A percentile compares a stretch with the other conserved stretches of the same genome.
Evolutionary conservation across 495 filamentous ascomycete genomes (phyloP).

Genomic region (Podospora anserina): DNA sequence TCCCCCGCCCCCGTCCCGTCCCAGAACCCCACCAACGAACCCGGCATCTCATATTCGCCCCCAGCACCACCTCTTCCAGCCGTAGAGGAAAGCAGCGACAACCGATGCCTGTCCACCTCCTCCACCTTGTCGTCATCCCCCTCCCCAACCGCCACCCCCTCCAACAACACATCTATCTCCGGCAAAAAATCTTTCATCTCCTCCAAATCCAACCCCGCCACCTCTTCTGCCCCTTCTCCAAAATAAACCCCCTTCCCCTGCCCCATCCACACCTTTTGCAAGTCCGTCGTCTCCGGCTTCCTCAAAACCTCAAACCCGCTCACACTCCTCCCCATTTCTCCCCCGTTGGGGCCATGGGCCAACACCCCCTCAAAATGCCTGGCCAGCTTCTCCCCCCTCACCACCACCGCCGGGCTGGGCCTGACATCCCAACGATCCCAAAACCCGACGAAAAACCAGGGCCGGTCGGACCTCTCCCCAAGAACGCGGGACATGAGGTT

Average conservation of each 20-base stretch:
- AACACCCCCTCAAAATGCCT: slow-evolving; percentile 28
- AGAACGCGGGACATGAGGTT: slow-evolving; percentile 34
- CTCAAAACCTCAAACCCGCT: slow-evolving; percentile 29
- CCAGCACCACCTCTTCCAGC: not conserved
- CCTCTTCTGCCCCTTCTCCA: slow-evolving; percentile 6
- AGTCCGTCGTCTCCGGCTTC: slow-evolving; percentile 22
- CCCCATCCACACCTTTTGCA: slow-evolving; percentile 25
- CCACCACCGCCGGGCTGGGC: slow-evolving; percentile 24
- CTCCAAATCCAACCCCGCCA: slow-evolving; percentile 17
- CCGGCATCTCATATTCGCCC: not conserved
- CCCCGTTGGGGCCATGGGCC: slow-evolving; percentile 20
- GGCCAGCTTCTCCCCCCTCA: slow-evolving; percentile 26
- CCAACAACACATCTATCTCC: slow-evolving; percentile 11
- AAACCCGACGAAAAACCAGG: slow-evolving; percentile 29
- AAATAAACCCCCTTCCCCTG: slow-evolving; percentile 19
- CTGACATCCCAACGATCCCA: slow-evolving; percentile 22
- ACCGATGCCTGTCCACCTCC: not conserved
- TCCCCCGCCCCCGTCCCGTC: slow-evolving; percentile 16
- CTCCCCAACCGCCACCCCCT: not conserved
- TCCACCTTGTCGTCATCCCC: not conserved
- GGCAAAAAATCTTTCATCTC: slow-evolving; percentile 17
- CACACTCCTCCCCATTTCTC: slow-evolving; percentile 12
- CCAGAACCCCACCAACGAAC: slow-evolving; percentile 24
- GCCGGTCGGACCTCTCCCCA: slow-evolving; percentile 13
- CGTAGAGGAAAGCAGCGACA: not conserved